These are phyloP conservation scores for Magnusiomyces magnusii DNA, from an alignment of 1,139 yeast genomes.

Conservation along the genomic window DNA sequence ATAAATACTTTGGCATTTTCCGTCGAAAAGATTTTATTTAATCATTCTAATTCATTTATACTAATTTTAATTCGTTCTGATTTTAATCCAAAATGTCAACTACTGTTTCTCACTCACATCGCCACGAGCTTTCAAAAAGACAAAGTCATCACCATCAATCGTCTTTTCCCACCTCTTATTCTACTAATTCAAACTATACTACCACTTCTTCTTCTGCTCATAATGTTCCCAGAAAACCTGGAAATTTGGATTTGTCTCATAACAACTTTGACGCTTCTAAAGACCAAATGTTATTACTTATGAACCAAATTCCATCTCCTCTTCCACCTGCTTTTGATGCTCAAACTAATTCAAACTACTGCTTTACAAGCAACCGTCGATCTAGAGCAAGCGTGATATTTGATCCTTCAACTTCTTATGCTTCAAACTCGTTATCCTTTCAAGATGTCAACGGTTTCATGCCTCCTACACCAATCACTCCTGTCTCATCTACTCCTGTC, in stretches of 20 bases:
- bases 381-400: background rate
- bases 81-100: too few relatives aligned
- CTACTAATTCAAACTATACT: background rate
- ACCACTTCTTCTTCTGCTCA: background rate
- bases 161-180: background rate
- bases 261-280: background rate
- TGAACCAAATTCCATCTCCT: background rate
- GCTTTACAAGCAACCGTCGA: background rate
- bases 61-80: too few relatives aligned
- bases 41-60: too few relatives aligned
- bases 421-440: background rate
- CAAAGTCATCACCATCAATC: background rate
- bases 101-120: too few relatives aligned
- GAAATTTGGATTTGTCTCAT: background rate
- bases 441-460: background rate
- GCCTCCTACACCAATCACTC: background rate
- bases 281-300: background rate
- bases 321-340: background rate
- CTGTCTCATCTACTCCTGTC: background rate
- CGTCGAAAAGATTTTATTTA: too few relatives aligned
- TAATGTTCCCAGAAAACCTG: background rate
- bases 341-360: background rate
- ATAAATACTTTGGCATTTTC: too few relatives aligned
- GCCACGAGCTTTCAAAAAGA: too few relatives aligned
- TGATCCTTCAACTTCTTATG: background rate